These are phyloP conservation scores for Puccinia novopanici DNA, from an alignment of 1,284 basidiomycete species.

Conservation along the genomic window DNA sequence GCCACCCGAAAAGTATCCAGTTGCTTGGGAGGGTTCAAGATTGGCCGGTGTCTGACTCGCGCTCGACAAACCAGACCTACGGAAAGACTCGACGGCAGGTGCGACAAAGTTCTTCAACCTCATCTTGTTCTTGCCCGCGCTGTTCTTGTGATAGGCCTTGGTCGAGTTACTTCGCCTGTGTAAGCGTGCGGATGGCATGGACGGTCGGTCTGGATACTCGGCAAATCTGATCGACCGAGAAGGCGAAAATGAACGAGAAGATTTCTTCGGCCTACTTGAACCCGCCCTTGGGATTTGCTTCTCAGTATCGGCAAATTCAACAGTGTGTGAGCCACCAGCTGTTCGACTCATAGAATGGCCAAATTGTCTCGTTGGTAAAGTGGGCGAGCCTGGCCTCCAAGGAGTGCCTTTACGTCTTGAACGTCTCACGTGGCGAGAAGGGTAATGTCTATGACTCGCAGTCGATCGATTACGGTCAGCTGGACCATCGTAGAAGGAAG, in stretches of 20 bases:
- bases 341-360: not conserved
- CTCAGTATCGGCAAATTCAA: slow-evolving; percentile 25
- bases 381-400: not conserved
- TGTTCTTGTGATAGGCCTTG: slow-evolving; percentile 30
- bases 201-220: slow-evolving; percentile 23
- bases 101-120: slow-evolving; percentile 25
- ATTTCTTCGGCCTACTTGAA: not conserved
- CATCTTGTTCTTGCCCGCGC: slow-evolving; percentile 6
- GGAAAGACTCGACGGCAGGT: slow-evolving; percentile 19
- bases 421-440: slow-evolving; percentile 8
- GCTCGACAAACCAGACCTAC: slow-evolving; percentile 7
- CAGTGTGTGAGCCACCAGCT: slow-evolving; percentile 6
- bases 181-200: not conserved
- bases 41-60: not conserved
- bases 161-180: slow-evolving; percentile 3
- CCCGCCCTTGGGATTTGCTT: not conserved
- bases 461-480: not conserved
- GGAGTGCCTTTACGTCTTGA: slow-evolving; percentile 10
- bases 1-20: not conserved
- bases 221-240: slow-evolving; percentile 41
- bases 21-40: not conserved
- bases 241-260: slow-evolving; percentile 22
- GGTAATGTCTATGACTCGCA: not conserved
- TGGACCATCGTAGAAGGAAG: not conserved
- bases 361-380: not conserved